Conservation (phyloP, 2,329 filamentous ascomycete species). For the Sclerotinia borealis region DNA sequence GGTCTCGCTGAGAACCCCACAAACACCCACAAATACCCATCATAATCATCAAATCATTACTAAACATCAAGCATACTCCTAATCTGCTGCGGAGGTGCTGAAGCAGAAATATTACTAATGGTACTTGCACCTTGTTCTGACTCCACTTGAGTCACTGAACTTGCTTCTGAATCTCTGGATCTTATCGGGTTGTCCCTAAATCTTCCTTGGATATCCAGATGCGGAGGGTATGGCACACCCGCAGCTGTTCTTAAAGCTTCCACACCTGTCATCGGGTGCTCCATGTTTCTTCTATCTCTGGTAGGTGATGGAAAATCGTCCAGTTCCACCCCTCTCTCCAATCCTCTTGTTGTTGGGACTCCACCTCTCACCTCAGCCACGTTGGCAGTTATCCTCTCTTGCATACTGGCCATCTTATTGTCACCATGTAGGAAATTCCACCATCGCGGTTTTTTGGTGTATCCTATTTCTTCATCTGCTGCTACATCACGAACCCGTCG, state of each 20-base stretch:
- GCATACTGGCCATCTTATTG: conserved; percentile 26
- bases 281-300: conserved; percentile 15
- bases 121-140: conserved; percentile 20
- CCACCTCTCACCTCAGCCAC: conserved; percentile 34
- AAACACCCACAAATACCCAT: not conserved
- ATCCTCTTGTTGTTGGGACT: conserved; percentile 26
- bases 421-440: conserved; percentile 45
- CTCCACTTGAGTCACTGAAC: conserved; percentile 7
- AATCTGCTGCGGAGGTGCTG: conserved; percentile 31
- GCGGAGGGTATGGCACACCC: conserved; percentile 17
- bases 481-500: conserved; percentile 50
- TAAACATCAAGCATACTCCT: conserved; percentile 39
- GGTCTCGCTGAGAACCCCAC: not conserved
- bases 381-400: conserved; percentile 32
- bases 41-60: not conserved
- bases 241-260: conserved; percentile 15
- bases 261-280: conserved; percentile 40
- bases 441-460: conserved; percentile 58
- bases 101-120: conserved; percentile 25
- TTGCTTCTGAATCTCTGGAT: conserved; percentile 7
- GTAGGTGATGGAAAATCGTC: conserved; percentile 24
- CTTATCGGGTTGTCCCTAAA: conserved; percentile 17
- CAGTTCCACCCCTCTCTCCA: conserved; percentile 35
- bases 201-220: not conserved
- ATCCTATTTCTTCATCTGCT: conserved; percentile 55